Evolutionary conservation across 371 early-diverging fungal species (phyloP).

Genomic region (Chytridiales sp.): DNA sequence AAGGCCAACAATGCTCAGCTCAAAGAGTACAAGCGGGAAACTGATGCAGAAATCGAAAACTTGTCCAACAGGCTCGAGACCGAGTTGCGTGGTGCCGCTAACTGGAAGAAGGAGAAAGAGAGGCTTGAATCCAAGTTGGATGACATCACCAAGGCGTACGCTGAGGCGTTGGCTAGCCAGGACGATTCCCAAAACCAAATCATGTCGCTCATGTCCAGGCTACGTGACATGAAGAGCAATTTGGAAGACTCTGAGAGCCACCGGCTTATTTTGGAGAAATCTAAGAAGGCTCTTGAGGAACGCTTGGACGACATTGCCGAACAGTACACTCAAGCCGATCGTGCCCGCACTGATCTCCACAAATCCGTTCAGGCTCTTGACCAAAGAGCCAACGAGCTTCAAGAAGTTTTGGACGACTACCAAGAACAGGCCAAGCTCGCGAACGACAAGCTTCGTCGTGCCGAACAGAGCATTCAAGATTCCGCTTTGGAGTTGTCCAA

Average conservation of each 20-base stretch:
- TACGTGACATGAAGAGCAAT: constrained; percentile 53
- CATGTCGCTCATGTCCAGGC: constrained; percentile 42
- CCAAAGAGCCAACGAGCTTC: constrained; percentile 55
- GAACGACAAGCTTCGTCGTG: constrained; percentile 62
- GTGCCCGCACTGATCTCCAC: constrained; percentile 62
- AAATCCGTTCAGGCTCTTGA: constrained; percentile 56
- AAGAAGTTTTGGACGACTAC: constrained; percentile 70
- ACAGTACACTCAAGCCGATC: constrained; percentile 61
- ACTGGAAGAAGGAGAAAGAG: constrained; percentile 70
- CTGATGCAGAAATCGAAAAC: constrained; percentile 57
- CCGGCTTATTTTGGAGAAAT: constrained; percentile 57
- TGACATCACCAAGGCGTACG: constrained; percentile 57
- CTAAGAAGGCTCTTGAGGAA: constrained; percentile 66
- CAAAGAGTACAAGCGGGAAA: constrained; percentile 61
- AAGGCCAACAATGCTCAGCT: constrained; percentile 59
- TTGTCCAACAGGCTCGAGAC: constrained; percentile 53
- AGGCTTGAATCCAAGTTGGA: constrained; percentile 56
- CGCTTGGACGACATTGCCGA: constrained; percentile 73
- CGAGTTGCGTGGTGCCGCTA: constrained; percentile 50
- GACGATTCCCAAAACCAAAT: constrained; percentile 59
- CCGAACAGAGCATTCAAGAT: constrained; percentile 56
- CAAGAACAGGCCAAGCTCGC: constrained; percentile 54
- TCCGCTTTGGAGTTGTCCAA: constrained; percentile 62
- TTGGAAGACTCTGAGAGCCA: constrained; percentile 69
- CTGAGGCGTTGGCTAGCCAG: constrained; percentile 43